Base-by-base conservation (phyloP, 2,329 filamentous ascomycete species). In the Aspergillus sp. region DNA sequence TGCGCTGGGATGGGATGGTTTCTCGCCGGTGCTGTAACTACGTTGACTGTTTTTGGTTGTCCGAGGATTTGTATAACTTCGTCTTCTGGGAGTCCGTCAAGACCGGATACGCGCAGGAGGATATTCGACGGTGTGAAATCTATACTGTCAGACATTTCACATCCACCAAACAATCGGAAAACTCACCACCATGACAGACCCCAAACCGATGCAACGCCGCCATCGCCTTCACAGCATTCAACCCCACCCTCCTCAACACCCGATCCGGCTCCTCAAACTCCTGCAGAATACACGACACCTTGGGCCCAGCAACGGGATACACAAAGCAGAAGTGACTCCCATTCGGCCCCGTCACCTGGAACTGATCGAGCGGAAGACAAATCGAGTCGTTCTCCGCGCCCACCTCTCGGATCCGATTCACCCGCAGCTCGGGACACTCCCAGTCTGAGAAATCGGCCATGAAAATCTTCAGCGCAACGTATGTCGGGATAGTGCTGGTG, bases 81-180 rank as follows among this genome's bases (percentile, higher is more conserved):
- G n/a, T 33, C n/a, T 3, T 33, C 28, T 3, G 36, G 6, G 5
- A 37, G 28, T 10, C 33, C 19, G 8, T 42, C n/a, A 4, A 48
- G 27, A 13, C 30, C 43, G 19, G 7, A 26, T 13, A 30, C 37
- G 32, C 19, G n/a, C 5, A 28, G 46, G 40, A 30, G 46, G 37
- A 40, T 40, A 40, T 39, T 46, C 37, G 11, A 29, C 27, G 26
- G 37, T 33, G 31, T 33, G 38, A 33, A 33, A 31, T 40, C 31
- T 28, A n/a, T 4, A 5, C 4, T n/a, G 13, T 27, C 26, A 33
- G 29, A 7, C 6, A 11, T 10, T 39, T 7, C 29, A 12, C 6
- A 7, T 13, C n/a, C 7, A 5, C 27, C 5, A 10, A 6, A 39
- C 7, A 10, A 9, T 6, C 4, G 13, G 29, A 30, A n/a, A n/a